Base-by-base conservation (phyloP, 371 early-diverging fungal species). In the Mortierella sp. region DNA sequence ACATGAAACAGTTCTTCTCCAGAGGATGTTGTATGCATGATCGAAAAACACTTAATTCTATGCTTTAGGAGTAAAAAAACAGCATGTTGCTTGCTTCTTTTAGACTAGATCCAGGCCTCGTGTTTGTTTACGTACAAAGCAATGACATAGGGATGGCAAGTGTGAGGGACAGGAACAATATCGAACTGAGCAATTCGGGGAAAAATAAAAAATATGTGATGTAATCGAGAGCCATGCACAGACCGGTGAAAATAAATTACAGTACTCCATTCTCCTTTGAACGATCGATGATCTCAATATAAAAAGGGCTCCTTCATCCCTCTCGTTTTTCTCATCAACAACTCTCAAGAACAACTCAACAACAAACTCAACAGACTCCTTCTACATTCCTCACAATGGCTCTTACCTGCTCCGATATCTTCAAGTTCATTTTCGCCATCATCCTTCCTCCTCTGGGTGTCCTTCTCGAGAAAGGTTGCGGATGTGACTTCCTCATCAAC, bases 401-500 rank as follows among this genome's bases (percentile, higher is more conserved):
- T 66, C 79, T 86, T 52, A 87, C 87, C 59, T 83, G 70, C 69
- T 73, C 77, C 51, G 88, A 87, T 51, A 84, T 87, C 75, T 84
- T 85, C 78, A 86, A 86, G 73, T 84, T 87, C 75, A 64, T 86
- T 66, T 79, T 77, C 45, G 88, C 88, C 66, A 49, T 85, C 65
- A 78, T 87, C 72, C 70, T 88, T 59, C 85, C 87, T 47, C 86
- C 86, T 61, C 66, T 88, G 24, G 88, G 88, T 64, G 87, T 88
- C 39, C 43, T 88, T 20, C 70, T 88, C 49, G 87, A 88, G 76
- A 81, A 57, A 62, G 87, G 96, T 5, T 95, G 94, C 83, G 86
- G 87, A 9, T 87, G 86, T 40, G 94, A 96, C 76, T 80, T 96
- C 30, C 78, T 92, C 45, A 95, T 96, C 73, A 96, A 95, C 85